Evolutionary conservation across 1,284 basidiomycete species (phyloP).

Genomic region (Stygiomarasmius scandens): DNA sequence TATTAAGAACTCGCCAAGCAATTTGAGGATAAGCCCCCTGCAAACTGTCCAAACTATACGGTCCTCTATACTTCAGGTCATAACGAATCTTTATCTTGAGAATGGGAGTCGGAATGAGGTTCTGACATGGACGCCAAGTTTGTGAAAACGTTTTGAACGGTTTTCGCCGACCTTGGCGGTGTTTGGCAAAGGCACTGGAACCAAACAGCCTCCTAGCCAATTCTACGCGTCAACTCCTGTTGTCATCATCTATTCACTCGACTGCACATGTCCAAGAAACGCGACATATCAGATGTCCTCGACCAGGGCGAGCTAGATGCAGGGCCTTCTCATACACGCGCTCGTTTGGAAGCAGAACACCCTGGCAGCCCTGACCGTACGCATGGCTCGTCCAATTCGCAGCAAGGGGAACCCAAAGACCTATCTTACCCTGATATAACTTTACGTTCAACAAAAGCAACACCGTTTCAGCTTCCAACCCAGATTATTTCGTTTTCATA

Average conservation of each 20-base stretch:
- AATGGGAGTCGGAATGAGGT: no score
- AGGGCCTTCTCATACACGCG: background rate
- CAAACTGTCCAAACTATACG: no score
- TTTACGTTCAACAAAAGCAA: conserved; percentile 30
- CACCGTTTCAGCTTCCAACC: conserved; percentile 62
- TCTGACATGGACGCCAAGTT: no score
- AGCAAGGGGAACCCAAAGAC: background rate
- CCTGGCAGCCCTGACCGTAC: background rate
- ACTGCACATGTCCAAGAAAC: conserved; percentile 6
- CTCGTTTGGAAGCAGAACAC: background rate
- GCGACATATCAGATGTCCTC: conserved; percentile 7
- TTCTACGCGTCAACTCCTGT: background rate
- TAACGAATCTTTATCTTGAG: no score
- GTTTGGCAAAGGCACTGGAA: background rate
- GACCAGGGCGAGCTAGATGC: background rate
- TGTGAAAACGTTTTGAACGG: no score
- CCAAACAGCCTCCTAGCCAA: background rate
- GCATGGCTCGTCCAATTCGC: background rate
- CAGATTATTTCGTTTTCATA: conserved; percentile 73
- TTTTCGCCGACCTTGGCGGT: no score
- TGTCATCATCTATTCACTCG: background rate
- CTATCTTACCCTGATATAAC: conserved; percentile 11
- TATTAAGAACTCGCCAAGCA: no score
- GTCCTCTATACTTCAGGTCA: no score
- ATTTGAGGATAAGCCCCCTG: no score